A percentile compares a stretch with the other conserved stretches of the same genome.
These are phyloP conservation scores for Alternaria alternata DNA, from an alignment of 2,329 filamentous ascomycete species.

Conservation along the genomic window DNA sequence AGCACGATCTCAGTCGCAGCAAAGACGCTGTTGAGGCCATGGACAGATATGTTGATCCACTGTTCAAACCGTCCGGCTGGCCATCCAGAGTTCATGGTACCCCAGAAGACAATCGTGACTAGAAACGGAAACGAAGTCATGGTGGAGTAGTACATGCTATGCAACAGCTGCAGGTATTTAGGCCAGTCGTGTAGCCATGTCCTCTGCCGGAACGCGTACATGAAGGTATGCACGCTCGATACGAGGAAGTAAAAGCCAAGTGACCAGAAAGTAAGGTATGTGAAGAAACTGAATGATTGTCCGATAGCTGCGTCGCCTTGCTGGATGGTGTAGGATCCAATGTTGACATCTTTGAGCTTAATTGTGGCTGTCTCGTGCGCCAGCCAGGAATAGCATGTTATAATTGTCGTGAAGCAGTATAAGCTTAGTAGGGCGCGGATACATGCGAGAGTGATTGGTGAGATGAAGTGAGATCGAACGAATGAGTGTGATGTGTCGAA, in stretches of 20 bases:
- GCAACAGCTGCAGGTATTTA: slow-evolving; percentile 40
- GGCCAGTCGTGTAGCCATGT: slow-evolving; percentile 49
- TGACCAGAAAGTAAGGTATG: slow-evolving; percentile 80
- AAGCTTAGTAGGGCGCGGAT: slow-evolving; percentile 61
- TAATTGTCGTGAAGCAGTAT: slow-evolving; percentile 73
- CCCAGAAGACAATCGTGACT: slow-evolving; percentile 53
- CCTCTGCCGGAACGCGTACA: slow-evolving; percentile 57
- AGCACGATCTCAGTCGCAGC: slow-evolving; percentile 77
- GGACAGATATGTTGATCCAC: slow-evolving; percentile 72
- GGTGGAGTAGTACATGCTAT: slow-evolving; percentile 49
- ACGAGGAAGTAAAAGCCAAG: slow-evolving; percentile 78
- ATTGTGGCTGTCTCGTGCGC: slow-evolving; percentile 28
- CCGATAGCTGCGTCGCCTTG: slow-evolving; percentile 65
- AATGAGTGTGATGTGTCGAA: slow-evolving; percentile 66
- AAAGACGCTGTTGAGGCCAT: slow-evolving; percentile 76
- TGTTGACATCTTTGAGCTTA: slow-evolving; percentile 37
- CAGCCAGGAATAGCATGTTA: slow-evolving; percentile 71
- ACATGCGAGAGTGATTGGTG: slow-evolving; percentile 67
- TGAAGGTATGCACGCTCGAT: slow-evolving; percentile 71
- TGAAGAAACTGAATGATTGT: slow-evolving; percentile 79
- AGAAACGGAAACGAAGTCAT: slow-evolving; percentile 50
- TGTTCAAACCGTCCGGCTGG: slow-evolving; percentile 39
- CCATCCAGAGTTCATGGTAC: slow-evolving; percentile 55
- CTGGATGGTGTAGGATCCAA: slow-evolving; percentile 64
- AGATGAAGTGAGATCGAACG: slow-evolving; percentile 79